Percentiles rank a stretch among this genome's conserved stretches.
These are phyloP conservation scores for Blastobotrys persicus DNA, from an alignment of 1,139 yeast genomes.

Conservation along the genomic window DNA sequence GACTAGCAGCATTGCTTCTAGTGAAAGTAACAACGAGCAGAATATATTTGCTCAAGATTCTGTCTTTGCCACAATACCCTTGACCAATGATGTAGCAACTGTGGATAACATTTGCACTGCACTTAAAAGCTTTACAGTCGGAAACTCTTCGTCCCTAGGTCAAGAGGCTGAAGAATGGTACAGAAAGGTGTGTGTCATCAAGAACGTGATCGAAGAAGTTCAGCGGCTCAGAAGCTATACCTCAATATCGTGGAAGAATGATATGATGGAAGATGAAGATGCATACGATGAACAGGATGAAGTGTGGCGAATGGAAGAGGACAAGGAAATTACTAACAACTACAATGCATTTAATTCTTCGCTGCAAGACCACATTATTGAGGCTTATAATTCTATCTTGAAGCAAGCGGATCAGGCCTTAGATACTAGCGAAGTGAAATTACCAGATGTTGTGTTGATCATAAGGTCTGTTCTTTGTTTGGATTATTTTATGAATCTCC, in stretches of 20 bases:
- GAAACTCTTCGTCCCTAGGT: constrained; percentile 17
- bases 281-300: constrained; percentile 19
- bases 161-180: constrained; percentile 17
- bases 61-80: constrained; percentile 6
- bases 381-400: constrained; percentile 12
- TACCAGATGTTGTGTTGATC: neutral
- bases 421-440: neutral
- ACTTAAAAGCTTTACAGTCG: constrained; percentile 18
- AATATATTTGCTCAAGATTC: constrained; percentile 5
- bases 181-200: constrained; percentile 11
- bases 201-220: constrained; percentile 16
- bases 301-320: constrained; percentile 19
- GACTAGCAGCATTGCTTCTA: constrained; percentile 10
- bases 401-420: neutral
- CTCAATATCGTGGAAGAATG: constrained; percentile 5
- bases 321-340: constrained; percentile 10
- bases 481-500: neutral
- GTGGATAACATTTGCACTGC: constrained; percentile 17
- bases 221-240: constrained; percentile 13
- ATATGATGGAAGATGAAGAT: constrained; percentile 7
- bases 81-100: constrained; percentile 13
- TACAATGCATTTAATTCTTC: constrained; percentile 12
- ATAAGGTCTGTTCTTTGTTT: constrained; percentile 3
- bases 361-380: constrained; percentile 2
- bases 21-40: neutral